phyloP scores from a whole-genome alignment of 202 grass and related monocot genomes.

The Panicum virgatum region DNA sequence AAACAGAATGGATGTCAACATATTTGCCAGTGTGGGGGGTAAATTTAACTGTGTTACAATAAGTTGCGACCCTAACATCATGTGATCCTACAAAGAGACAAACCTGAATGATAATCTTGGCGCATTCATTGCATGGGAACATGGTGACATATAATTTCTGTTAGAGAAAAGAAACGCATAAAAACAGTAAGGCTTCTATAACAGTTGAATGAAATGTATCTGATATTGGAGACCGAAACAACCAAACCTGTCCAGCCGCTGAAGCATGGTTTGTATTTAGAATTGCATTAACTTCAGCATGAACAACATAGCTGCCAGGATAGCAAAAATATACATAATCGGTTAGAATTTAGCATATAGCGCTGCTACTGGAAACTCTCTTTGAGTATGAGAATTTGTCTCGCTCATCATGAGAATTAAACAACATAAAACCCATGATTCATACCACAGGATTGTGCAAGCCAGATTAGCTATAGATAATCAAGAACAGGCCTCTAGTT shows the following conservation, averaged over 20 bases:
- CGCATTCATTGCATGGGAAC: conserved; percentile 98
- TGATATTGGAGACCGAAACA: neutral
- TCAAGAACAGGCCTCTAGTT: no score
- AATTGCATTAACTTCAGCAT: conserved; percentile 99
- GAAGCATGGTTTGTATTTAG: conserved; percentile 98
- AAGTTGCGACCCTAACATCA: no score
- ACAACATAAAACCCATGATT: conserved; percentile 1
- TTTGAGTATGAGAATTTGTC: neutral
- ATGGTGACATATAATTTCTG: conserved; percentile 99
- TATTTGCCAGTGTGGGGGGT: neutral
- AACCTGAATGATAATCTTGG: conserved; percentile 99
- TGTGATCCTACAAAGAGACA: conserved; percentile 1
- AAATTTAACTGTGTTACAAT: no score
- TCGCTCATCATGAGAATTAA: neutral
- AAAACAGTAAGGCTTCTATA: conserved; percentile 21
- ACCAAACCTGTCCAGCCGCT: conserved; percentile 85
- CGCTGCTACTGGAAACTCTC: neutral
- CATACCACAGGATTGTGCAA: no score
- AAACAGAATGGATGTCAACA: conserved; percentile 11
- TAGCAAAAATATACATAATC: conserved; percentile 20
- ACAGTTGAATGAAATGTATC: neutral
- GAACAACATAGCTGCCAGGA: conserved; percentile 81
- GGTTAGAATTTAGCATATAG: conserved; percentile 28
- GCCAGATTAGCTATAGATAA: no score
- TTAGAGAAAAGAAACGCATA: conserved; percentile 31